These are phyloP conservation scores for Penicillium verhagenii DNA, from an alignment of 495 filamentous ascomycete species.

Conservation along the genomic window DNA sequence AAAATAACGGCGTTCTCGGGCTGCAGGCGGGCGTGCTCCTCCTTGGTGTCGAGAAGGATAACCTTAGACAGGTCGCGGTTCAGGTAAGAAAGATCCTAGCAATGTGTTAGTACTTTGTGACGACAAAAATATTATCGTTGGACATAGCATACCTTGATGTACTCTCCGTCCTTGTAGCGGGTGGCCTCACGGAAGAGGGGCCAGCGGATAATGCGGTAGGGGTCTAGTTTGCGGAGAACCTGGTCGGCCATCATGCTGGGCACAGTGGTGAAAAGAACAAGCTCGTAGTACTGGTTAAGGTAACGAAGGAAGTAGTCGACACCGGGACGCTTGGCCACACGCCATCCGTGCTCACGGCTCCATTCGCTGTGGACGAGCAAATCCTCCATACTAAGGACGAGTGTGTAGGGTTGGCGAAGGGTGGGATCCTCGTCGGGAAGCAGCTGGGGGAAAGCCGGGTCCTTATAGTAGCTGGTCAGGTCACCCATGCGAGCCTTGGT, in stretches of 20 bases:
- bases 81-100: conserved; percentile 87
- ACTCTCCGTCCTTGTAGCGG: conserved; percentile 89
- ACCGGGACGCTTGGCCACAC: conserved; percentile 90
- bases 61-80: conserved; percentile 94
- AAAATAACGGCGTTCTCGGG: conserved; percentile 93
- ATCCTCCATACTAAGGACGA: conserved; percentile 91
- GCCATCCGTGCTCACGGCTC: conserved; percentile 91
- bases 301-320: conserved; percentile 97
- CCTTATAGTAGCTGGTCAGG: conserved; percentile 86
- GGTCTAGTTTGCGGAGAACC: conserved; percentile 88
- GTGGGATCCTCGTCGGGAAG: conserved; percentile 83
- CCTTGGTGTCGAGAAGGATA: conserved; percentile 84
- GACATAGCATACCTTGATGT: conserved; percentile 74
- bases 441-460: conserved; percentile 91
- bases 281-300: conserved; percentile 93
- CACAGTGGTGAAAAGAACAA: conserved; percentile 90
- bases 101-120: conserved; percentile 5
- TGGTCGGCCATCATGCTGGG: conserved; percentile 80
- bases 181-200: conserved; percentile 93
- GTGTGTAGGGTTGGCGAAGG: conserved; percentile 83
- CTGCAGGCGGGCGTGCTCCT: conserved; percentile 76
- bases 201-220: conserved; percentile 95
- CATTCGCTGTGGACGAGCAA: conserved; percentile 91
- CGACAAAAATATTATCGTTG: not conserved
- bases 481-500: conserved; percentile 69